These are phyloP conservation scores for Boletus austroedulis DNA, from an alignment of 1,284 basidiomycete genomes.

Conservation along the genomic window DNA sequence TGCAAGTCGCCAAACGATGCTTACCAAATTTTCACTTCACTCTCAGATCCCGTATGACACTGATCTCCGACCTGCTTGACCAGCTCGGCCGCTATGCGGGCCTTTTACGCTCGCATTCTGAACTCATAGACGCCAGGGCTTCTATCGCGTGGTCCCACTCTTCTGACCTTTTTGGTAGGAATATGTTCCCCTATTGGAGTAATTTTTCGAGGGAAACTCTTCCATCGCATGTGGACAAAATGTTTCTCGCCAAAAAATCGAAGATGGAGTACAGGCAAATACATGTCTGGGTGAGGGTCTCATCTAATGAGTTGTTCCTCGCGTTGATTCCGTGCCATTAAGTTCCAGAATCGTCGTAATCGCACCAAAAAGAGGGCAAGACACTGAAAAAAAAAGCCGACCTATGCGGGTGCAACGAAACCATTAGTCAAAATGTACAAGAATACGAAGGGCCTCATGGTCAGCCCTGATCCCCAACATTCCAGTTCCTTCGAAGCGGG, in stretches of 20 bases:
- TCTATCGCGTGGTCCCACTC: too few relatives aligned
- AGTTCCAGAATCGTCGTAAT: constrained; percentile 28
- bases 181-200: too few relatives aligned
- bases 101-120: too few relatives aligned
- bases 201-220: constrained; percentile 51
- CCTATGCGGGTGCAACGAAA: background rate
- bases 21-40: too few relatives aligned
- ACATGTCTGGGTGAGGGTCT: constrained; percentile 51
- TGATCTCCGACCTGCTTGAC: too few relatives aligned
- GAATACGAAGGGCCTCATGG: background rate
- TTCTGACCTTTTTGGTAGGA: too few relatives aligned
- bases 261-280: constrained; percentile 54
- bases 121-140: too few relatives aligned
- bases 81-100: too few relatives aligned
- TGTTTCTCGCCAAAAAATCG: constrained; percentile 41
- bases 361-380: constrained; percentile 15
- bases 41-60: too few relatives aligned
- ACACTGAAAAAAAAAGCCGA: background rate
- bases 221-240: constrained; percentile 46
- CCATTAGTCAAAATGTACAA: background rate
- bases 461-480: background rate
- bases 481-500: rapidly evolving
- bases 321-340: rapidly evolving
- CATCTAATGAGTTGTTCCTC: too few relatives aligned
- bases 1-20: too few relatives aligned